Evolutionary conservation across 176 grass and related monocot genomes (phyloP).

Genomic region (barley (Hordeum vulgare)): DNA sequence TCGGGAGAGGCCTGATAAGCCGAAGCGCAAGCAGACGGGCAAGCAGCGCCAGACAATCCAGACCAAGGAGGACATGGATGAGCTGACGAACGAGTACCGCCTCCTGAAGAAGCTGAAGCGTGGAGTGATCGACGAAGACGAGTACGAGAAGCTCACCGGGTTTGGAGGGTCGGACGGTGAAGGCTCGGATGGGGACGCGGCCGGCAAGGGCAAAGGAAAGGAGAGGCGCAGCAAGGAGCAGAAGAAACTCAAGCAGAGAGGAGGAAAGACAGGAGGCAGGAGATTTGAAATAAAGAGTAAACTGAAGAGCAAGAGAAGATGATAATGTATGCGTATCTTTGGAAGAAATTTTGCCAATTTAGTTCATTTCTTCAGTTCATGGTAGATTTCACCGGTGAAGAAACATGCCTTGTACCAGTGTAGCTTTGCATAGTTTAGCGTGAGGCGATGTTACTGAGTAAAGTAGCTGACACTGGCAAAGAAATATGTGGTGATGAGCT

Average conservation of each 20-base stretch:
- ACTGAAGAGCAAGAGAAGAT: slow-evolving; percentile 21
- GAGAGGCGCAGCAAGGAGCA: slow-evolving; percentile 24
- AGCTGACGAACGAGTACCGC: slow-evolving; percentile 68
- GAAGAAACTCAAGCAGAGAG: slow-evolving; percentile 49
- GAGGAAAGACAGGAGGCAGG: slow-evolving; percentile 32
- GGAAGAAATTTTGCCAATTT: background rate
- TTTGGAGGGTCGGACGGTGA: slow-evolving; percentile 46
- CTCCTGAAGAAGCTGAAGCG: slow-evolving; percentile 87
- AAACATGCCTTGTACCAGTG: background rate
- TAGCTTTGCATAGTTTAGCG: background rate
- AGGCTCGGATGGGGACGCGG: slow-evolving; percentile 5
- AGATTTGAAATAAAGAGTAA: slow-evolving; percentile 40
- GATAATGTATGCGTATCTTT: background rate
- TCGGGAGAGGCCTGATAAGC: slow-evolving; percentile 25
- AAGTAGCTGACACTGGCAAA: background rate
- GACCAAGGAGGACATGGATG: slow-evolving; percentile 89
- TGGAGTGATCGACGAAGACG: slow-evolving; percentile 65
- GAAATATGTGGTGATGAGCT: background rate
- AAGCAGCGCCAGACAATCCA: slow-evolving; percentile 62
- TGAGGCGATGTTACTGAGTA: background rate
- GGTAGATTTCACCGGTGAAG: background rate
- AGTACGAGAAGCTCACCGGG: slow-evolving; percentile 79
- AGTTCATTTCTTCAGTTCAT: background rate
- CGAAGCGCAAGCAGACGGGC: slow-evolving; percentile 79
- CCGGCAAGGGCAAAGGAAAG: slow-evolving; percentile 17